Evolutionary conservation across 2,329 filamentous ascomycete genomes (phyloP).

Genomic region (Colletotrichum theobromicola): DNA sequence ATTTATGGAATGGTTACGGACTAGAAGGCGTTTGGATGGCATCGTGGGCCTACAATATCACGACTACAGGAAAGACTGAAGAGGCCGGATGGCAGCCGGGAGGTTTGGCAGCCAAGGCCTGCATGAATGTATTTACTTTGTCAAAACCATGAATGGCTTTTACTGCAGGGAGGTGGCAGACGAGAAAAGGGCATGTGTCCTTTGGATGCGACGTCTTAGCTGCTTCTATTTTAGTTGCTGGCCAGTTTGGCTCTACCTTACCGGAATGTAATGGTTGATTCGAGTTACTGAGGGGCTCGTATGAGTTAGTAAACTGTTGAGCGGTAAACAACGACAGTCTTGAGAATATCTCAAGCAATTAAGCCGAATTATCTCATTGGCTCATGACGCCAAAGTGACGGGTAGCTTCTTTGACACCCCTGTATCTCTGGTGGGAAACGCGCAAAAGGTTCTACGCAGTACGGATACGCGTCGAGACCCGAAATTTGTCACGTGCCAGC

Average conservation of each 20-base stretch:
- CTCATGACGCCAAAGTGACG: background rate
- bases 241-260: background rate
- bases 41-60: conserved; percentile 7
- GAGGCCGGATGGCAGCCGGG: background rate
- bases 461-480: conserved; percentile 15
- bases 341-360: background rate
- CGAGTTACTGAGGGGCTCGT: background rate
- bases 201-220: background rate
- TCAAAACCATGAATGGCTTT: background rate
- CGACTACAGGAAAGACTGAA: background rate
- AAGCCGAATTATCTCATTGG: background rate
- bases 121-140: conserved; percentile 9
- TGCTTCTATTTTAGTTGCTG: background rate
- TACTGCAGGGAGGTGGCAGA: background rate
- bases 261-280: background rate
- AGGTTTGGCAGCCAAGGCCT: background rate
- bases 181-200: background rate
- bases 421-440: background rate
- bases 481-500: background rate
- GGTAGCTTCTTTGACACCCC: background rate
- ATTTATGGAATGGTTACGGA: background rate
- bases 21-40: conserved; percentile 15
- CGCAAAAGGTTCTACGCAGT: background rate
- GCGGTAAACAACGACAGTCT: background rate
- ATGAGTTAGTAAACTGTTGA: background rate